A percentile compares a stretch with the other conserved stretches of the same genome.
phyloP scores from a whole-genome alignment of 179 eudicot genomes.

The Pouteria campechiana region DNA sequence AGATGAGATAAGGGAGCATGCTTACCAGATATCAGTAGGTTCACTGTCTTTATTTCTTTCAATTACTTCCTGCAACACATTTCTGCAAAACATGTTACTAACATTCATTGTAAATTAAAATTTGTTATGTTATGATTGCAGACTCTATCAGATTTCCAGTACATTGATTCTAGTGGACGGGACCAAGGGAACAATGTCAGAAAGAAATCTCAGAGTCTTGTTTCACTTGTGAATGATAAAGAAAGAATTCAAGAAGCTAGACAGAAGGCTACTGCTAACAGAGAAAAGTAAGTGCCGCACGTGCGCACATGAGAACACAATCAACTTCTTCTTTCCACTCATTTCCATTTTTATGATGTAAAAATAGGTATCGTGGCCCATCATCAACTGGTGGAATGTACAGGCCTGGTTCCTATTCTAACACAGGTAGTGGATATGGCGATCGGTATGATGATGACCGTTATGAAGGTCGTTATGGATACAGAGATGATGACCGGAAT shows the following conservation, averaged over 20 bases:
- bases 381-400: conserved; percentile 63
- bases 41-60: conserved; percentile 6
- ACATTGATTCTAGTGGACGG: conserved; percentile 86
- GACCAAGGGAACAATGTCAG: conserved; percentile 95
- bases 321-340: no score
- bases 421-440: conserved; percentile 53
- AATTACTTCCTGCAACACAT: conserved; percentile 5
- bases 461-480: conserved; percentile 39
- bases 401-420: conserved; percentile 43
- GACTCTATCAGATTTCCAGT: conserved; percentile 92
- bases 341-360: no score
- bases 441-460: conserved; percentile 48
- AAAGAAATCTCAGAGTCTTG: conserved; percentile 91
- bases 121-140: conserved; percentile 14
- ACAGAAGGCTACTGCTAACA: conserved; percentile 86
- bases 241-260: conserved; percentile 91
- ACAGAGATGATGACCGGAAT: conserved; percentile 67
- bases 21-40: conserved; percentile 81
- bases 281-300: conserved; percentile 98
- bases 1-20: conserved; percentile 92
- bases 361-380: conserved; percentile 56
- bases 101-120: no score
- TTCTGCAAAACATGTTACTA: no score
- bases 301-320: no score
- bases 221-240: conserved; percentile 82